Percentiles rank a stretch among this genome's conserved stretches.
These are phyloP conservation scores for Patellaria atrata DNA, from an alignment of 495 filamentous ascomycete genomes.

Conservation along the genomic window DNA sequence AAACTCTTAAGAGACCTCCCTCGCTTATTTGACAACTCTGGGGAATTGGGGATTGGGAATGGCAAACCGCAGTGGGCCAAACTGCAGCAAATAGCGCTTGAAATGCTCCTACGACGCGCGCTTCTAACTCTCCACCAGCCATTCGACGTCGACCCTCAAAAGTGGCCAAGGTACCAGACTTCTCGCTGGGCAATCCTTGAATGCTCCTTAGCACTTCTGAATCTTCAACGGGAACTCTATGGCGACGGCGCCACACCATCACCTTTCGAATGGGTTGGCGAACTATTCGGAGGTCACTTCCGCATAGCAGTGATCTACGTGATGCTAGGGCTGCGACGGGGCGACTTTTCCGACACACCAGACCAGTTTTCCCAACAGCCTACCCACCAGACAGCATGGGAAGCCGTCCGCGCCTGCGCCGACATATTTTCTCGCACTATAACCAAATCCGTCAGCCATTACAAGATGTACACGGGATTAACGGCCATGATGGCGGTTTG, in stretches of 20 bases:
- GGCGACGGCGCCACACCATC: neutral
- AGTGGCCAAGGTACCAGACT: neutral
- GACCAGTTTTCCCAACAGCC: neutral
- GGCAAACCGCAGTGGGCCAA: neutral
- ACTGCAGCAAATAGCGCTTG: neutral
- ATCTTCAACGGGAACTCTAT: neutral
- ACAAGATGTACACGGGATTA: neutral
- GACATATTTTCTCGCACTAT: neutral
- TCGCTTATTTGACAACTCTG: neutral
- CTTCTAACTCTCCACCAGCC: neutral
- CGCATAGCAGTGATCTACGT: neutral
- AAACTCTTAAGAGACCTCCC: no score
- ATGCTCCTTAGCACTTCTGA: neutral
- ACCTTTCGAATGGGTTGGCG: neutral
- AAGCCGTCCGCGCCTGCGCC: neutral
- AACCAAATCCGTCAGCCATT: neutral
- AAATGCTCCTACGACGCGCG: neutral
- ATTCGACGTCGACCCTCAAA: neutral
- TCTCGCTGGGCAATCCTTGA: neutral
- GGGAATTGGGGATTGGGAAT: neutral
- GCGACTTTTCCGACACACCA: neutral
- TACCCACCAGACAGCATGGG: neutral
- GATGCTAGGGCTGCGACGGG: neutral
- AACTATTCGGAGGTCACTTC: neutral
- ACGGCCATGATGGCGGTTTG: no score